These are phyloP conservation scores for Boletus tomentosulus DNA, from an alignment of 768 basidiomycete genomes.

Conservation along the genomic window DNA sequence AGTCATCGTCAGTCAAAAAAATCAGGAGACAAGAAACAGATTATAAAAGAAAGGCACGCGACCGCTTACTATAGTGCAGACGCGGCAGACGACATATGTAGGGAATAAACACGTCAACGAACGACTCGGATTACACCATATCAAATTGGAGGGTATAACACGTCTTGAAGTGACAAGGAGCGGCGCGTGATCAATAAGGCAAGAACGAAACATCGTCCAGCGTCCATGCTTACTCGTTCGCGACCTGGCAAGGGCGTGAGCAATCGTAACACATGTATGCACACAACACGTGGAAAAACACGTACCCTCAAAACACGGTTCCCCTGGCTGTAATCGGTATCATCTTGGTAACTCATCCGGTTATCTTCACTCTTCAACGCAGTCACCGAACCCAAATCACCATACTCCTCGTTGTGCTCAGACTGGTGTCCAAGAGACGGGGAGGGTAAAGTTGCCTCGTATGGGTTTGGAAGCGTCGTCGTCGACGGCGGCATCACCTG, in stretches of 20 bases:
- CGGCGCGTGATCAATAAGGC: background rate
- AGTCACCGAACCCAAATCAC: slow-evolving; percentile 4
- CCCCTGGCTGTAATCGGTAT: slow-evolving; percentile 27
- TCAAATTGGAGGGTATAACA: background rate
- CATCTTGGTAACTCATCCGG: slow-evolving; percentile 30
- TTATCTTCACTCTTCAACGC: slow-evolving; percentile 14
- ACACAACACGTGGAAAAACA: slow-evolving; percentile 3
- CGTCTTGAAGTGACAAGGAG: background rate
- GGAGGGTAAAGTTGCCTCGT: slow-evolving; percentile 2
- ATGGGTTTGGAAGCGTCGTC: slow-evolving; percentile 20
- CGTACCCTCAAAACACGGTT: slow-evolving; percentile 27
- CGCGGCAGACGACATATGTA: background rate
- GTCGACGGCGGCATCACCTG: background rate
- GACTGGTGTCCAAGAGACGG: slow-evolving; percentile 12
- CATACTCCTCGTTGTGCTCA: slow-evolving; percentile 9
- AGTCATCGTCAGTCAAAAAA: background rate
- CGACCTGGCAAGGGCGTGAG: background rate
- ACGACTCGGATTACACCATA: background rate
- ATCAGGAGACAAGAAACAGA: background rate
- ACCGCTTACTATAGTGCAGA: background rate
- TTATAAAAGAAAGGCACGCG: background rate
- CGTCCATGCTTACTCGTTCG: background rate
- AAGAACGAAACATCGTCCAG: background rate
- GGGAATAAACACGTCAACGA: background rate
- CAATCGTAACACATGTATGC: background rate